These are phyloP conservation scores for Silene uniflora DNA, from an alignment of 148 eudicot species.

Conservation along the genomic window DNA sequence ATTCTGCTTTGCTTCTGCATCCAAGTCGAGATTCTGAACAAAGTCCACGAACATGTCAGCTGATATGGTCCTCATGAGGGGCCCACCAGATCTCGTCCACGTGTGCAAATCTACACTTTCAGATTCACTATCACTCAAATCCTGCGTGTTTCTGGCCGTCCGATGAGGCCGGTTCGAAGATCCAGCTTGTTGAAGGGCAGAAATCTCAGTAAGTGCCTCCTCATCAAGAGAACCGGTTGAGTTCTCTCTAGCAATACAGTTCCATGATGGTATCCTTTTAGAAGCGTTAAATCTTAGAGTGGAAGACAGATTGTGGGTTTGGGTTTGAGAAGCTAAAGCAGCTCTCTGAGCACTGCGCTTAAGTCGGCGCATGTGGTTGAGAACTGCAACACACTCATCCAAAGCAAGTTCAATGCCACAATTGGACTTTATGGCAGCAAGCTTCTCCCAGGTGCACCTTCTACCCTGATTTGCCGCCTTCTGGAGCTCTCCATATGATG, in stretches of 20 bases:
- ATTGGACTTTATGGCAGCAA: conserved; percentile 94
- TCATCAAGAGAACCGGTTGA: conserved; percentile 92
- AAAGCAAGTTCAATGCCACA: conserved; percentile 91
- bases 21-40: conserved; percentile 60
- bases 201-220: conserved; percentile 51
- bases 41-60: conserved; percentile 67
- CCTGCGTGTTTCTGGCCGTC: conserved; percentile 37
- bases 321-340: conserved; percentile 42
- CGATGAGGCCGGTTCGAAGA: conserved; percentile 35
- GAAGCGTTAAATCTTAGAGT: conserved; percentile 63
- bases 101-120: conserved; percentile 55
- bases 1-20: conserved; percentile 34
- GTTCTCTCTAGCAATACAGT: conserved; percentile 81
- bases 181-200: conserved; percentile 47
- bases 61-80: conserved; percentile 90
- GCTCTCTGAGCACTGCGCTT: conserved; percentile 41
- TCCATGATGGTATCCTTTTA: conserved; percentile 91
- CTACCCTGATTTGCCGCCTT: conserved; percentile 95
- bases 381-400: conserved; percentile 83
- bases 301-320: conserved; percentile 24
- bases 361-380: conserved; percentile 94
- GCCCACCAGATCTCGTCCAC: conserved; percentile 96
- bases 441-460: conserved; percentile 97
- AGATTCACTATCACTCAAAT: conserved; percentile 84
- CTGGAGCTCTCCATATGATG: conserved; percentile 78